These are phyloP conservation scores for Yamadazyma sp. DNA, from an alignment of 1,139 yeast species.

Conservation along the genomic window DNA sequence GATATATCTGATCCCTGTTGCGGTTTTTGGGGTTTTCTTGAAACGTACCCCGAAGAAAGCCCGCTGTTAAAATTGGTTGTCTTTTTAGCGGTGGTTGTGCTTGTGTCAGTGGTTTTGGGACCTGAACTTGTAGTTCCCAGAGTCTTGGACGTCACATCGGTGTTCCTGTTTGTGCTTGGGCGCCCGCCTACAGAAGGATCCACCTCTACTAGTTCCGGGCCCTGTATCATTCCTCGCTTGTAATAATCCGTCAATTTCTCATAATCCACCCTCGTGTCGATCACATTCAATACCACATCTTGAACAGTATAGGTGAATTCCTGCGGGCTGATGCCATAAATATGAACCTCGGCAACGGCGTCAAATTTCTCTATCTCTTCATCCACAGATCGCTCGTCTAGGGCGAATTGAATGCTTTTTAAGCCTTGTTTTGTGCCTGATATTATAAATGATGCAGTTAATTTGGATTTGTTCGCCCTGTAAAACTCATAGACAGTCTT, in stretches of 20 bases:
- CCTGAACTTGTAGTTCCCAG: not conserved
- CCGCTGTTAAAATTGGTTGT: slow-evolving; percentile 13
- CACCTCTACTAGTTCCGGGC: slow-evolving; percentile 25
- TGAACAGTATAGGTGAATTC: slow-evolving; percentile 17
- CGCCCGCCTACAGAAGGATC: not conserved
- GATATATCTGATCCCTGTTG: slow-evolving; percentile 5
- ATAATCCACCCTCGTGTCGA: slow-evolving; percentile 21
- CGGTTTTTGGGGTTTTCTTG: slow-evolving; percentile 23
- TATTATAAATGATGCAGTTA: slow-evolving; percentile 36
- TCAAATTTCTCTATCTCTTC: slow-evolving; percentile 20
- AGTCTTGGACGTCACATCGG: not conserved
- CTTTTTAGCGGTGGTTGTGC: slow-evolving; percentile 2
- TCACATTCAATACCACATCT: slow-evolving; percentile 34
- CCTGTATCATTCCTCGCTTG: slow-evolving; percentile 34
- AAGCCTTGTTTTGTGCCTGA: slow-evolving; percentile 23
- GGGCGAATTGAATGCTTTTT: slow-evolving; percentile 22
- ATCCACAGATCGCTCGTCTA: slow-evolving; percentile 20
- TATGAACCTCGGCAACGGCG: slow-evolving; percentile 27
- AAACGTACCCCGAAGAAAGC: slow-evolving; percentile 27
- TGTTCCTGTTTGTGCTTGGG: not conserved
- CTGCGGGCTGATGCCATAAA: slow-evolving; percentile 29
- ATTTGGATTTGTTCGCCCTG: slow-evolving; percentile 27
- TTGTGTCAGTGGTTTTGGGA: not conserved
- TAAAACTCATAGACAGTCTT: slow-evolving; percentile 31
- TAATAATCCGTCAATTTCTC: slow-evolving; percentile 22